Percentiles rank a stretch among this genome's conserved stretches.
These are phyloP conservation scores for Saccharomyces hybrid DNA, from an alignment of 1,139 yeast genomes.

Conservation along the genomic window DNA sequence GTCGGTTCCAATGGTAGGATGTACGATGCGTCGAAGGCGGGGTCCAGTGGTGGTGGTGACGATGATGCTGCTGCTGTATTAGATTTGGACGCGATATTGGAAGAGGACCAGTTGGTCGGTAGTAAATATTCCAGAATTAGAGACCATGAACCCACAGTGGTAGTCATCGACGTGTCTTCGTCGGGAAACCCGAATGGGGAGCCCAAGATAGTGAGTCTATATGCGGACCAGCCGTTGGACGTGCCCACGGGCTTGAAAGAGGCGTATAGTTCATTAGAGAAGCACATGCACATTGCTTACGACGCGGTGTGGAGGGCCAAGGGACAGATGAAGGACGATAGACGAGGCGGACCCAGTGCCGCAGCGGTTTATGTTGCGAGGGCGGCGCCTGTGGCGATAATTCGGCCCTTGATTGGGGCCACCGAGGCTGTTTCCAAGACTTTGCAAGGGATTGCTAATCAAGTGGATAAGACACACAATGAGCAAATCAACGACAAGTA, in stretches of 20 bases:
- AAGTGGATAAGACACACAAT: constrained; percentile 58
- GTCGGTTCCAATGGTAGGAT: constrained; percentile 20
- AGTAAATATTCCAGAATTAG: constrained; percentile 24
- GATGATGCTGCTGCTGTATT: constrained; percentile 13
- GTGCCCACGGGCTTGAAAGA: constrained; percentile 63
- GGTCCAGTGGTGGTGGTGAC: background rate
- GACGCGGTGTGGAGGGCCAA: constrained; percentile 56
- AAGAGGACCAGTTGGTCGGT: constrained; percentile 29
- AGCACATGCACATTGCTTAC: constrained; percentile 59
- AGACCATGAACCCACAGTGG: constrained; percentile 23
- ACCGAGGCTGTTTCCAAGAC: constrained; percentile 85
- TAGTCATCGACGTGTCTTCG: constrained; percentile 23
- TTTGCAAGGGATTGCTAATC: constrained; percentile 76
- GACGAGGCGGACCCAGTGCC: constrained; percentile 47
- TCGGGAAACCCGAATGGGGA: constrained; percentile 33
- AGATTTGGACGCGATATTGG: constrained; percentile 19
- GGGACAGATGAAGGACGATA: constrained; percentile 52
- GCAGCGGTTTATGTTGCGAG: constrained; percentile 56
- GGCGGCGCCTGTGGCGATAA: constrained; percentile 72
- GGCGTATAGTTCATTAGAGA: constrained; percentile 68
- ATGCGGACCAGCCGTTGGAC: constrained; percentile 76
- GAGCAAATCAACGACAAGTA: constrained; percentile 46
- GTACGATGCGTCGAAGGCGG: background rate
- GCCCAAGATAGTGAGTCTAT: constrained; percentile 57
- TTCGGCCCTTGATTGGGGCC: constrained; percentile 86